Base-by-base conservation (phyloP, 768 basidiomycete species). In the Russula lepida region DNA sequence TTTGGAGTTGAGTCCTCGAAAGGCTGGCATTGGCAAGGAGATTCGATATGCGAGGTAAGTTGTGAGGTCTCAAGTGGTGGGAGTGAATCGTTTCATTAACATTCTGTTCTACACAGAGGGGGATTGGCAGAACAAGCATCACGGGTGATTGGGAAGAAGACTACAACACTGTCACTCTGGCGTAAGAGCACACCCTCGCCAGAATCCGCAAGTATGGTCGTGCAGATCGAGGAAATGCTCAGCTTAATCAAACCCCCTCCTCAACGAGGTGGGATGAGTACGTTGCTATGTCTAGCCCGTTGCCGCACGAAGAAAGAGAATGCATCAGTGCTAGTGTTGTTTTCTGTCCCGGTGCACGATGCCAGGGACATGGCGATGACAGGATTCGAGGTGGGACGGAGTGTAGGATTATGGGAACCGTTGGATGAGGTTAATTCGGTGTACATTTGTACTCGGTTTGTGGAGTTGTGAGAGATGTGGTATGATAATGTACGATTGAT, bases 1-100 rank as follows among this genome's bases (percentile, higher is more conserved):
- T 1, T 66, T 86, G 41, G 76, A 77, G 61, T 66, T 83, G 56
- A 86, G 84, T 70, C 85, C 85, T 0, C 77, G 81, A 64, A 86
- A 85, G 71, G 71, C 71, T 13, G 63, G 57, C 57, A 57, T 23
- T 72, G 72, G 74, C 73, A 17, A 78, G 77, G 68, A 74, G 72
- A 28, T 69, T 72, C 32, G 82, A 77, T 64, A 79, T 46, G 53
- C 78, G 44, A 76, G 81, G 84, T 84, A 61, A 46, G 77, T n/a
- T 73, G 28, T 59, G 19, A 30, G 17, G 4, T 32, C 49, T 21
- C 4, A 2, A 11, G 5, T 4, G 41, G 41, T 43, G 19, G 19
- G 3, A 27, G 13, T 28, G 30, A 50, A 50, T 33, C 30, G 4
- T 32, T 50, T 27, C 19, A 21, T 54, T 54, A 50, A 47, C 46